Base-by-base conservation (phyloP, 2,329 filamentous ascomycete genomes). In the Fusarium fujikuroi region DNA sequence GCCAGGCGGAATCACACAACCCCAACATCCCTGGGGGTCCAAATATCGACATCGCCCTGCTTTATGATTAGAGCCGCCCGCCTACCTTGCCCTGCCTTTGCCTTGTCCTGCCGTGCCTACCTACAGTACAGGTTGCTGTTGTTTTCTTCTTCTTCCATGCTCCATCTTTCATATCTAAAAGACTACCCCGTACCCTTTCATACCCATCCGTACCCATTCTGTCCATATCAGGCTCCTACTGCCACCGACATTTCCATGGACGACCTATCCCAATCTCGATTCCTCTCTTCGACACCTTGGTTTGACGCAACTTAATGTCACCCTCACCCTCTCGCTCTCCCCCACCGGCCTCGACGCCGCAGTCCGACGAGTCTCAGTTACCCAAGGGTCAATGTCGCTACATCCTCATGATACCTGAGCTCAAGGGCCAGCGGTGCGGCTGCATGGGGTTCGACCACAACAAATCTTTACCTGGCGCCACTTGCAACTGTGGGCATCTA, bases 341-440 rank as follows among this genome's bases (percentile, higher is more conserved):
- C 42, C 74, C 71, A 69, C 70, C 75, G 70, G 74, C 76, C 46
- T 70, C 67, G 66, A 75, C 76, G 70, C 75, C 70, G 66, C 69
- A 72, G 58, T 59, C 46, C 60, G 86, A 87, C 63, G 86, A 88
- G 60, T 70, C 83, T 42, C 83, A 83, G 56, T 83, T 91, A 28
- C 89, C 89, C 19, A 84, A 85, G 73, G 89, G 89, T 37, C 87
- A 89, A 74, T 91, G 89, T 73, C 87, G 88, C 67, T 90, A 88
- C 75, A 90, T 91, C 69, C 79, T 91, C 36, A 82, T 88, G 34
- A 83, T 87, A 62, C 87, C 88, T 10, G 87, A 88, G 75, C 83
- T 89, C 78, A 88, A 87, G 73, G 88, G 88, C 58, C 84, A 88
- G 65, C 86, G 89, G 47, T 91, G 89, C 78, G 88, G 85, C 49